Percentiles rank a stretch among this genome's conserved stretches.
Conservation (phyloP, 2,329 filamentous ascomycete species). For the Aspergillus aculeatus region DNA sequence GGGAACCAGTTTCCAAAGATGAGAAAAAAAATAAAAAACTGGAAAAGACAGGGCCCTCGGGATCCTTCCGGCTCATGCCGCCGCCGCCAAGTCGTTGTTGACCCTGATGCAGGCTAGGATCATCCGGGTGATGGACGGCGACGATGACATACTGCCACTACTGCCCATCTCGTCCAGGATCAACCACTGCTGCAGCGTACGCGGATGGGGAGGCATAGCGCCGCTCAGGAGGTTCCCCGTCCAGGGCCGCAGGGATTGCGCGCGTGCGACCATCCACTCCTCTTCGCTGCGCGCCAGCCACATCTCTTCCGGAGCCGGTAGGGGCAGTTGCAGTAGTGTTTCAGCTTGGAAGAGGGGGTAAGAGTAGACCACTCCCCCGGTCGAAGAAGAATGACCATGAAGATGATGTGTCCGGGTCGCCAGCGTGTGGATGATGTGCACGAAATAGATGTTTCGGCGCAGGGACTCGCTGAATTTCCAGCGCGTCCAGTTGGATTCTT, state of each 20-base stretch:
- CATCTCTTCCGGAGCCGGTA: conserved; percentile 19
- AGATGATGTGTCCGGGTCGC: conserved; percentile 1
- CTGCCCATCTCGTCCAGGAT: conserved; percentile 5
- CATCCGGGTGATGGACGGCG: conserved; percentile 16
- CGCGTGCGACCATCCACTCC: conserved; percentile 12
- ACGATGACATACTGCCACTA: conserved; percentile 5
- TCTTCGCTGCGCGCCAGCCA: conserved; percentile 18
- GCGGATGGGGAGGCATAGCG: conserved; percentile 1
- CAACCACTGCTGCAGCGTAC: conserved; percentile 13
- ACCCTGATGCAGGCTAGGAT: conserved; percentile 15
- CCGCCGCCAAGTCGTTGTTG: not conserved
- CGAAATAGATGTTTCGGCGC: conserved; percentile 19
- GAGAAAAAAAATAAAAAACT: not conserved
- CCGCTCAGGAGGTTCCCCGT: conserved; percentile 1
- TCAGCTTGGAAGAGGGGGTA: conserved; percentile 10
- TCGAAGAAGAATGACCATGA: not conserved
- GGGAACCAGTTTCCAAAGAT: not conserved
- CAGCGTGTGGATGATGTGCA: conserved; percentile 17
- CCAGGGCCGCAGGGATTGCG: conserved; percentile 3
- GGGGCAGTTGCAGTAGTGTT: conserved; percentile 12
- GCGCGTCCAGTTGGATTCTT: conserved; percentile 16
- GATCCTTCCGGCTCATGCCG: not conserved
- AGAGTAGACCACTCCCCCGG: not conserved
- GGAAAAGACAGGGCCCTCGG: not conserved
- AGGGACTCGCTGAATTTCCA: conserved; percentile 21